Conservation (phyloP, 768 basidiomycete species). For the Tephrocybe sp. region DNA sequence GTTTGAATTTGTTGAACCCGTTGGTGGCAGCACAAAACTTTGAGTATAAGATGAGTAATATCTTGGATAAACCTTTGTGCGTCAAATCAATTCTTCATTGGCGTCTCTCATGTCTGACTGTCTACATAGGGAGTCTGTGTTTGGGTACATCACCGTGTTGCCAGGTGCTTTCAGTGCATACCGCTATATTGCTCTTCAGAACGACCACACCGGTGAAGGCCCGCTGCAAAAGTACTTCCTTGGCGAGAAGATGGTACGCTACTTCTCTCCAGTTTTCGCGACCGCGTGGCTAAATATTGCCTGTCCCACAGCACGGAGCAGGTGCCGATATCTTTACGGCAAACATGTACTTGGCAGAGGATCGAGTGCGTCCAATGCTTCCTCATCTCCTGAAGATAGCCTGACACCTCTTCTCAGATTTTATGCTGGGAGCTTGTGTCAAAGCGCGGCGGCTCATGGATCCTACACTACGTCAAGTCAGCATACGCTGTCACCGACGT, state of each 20-base stretch:
- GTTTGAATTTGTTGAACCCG: conserved; percentile 79
- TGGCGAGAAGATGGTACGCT: conserved; percentile 84
- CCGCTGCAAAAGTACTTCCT: conserved; percentile 96
- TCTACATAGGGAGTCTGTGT: conserved; percentile 63
- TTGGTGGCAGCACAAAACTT: conserved; percentile 92
- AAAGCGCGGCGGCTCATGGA: conserved; percentile 90
- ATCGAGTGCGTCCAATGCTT: conserved; percentile 49
- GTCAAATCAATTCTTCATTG: conserved; percentile 19
- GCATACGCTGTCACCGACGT: conserved; percentile 93
- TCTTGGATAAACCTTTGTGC: conserved; percentile 83
- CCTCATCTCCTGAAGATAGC: background rate
- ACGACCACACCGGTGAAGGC: conserved; percentile 79
- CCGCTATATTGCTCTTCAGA: conserved; percentile 88
- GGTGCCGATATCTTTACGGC: conserved; percentile 92
- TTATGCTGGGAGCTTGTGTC: conserved; percentile 97
- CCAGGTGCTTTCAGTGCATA: conserved; percentile 94
- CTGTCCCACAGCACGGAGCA: conserved; percentile 60
- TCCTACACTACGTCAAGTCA: conserved; percentile 94
- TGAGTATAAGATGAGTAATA: conserved; percentile 94
- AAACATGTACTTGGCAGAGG: conserved; percentile 96
- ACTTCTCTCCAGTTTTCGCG: no score
- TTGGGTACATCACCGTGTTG: conserved; percentile 93
- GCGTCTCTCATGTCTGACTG: background rate
- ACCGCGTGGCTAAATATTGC: background rate
- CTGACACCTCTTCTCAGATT: conserved; percentile 45